Conservation (phyloP, 176 grass and related monocot genomes). For the Zoysia pacifica region DNA sequence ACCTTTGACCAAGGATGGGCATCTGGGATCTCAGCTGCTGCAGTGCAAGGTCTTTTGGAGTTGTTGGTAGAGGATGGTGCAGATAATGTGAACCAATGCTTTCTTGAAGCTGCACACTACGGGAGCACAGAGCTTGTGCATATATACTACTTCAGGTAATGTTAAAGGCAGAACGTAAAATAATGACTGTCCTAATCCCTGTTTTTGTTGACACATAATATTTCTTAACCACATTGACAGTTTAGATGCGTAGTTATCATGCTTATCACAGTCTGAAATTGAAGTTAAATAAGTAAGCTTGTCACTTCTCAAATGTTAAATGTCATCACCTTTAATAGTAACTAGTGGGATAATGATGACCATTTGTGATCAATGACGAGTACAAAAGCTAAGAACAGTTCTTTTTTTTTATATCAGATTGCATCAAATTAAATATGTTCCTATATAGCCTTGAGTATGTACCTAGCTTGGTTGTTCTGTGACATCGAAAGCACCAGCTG, state of each 20-base stretch:
- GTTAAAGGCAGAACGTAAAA: background rate
- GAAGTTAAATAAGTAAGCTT: background rate
- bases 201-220: too few relatives aligned
- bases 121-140: slow-evolving; percentile 93
- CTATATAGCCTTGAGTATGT: background rate
- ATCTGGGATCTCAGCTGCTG: slow-evolving; percentile 66
- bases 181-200: too few relatives aligned
- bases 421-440: background rate
- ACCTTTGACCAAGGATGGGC: slow-evolving; percentile 84
- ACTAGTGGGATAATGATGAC: background rate
- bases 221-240: too few relatives aligned
- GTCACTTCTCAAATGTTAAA: background rate
- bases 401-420: background rate
- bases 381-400: background rate
- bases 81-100: slow-evolving; percentile 98
- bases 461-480: background rate
- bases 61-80: slow-evolving; percentile 95
- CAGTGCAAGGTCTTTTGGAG: slow-evolving; percentile 81
- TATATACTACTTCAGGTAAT: slow-evolving; percentile 85
- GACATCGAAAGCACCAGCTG: background rate
- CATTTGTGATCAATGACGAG: too few relatives aligned
- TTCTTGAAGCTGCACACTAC: slow-evolving; percentile 94
- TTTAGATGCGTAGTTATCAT: too few relatives aligned
- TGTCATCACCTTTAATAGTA: slow-evolving; percentile 18
- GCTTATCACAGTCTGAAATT: background rate